A percentile compares a stretch with the other conserved stretches of the same genome.
Evolutionary conservation across 768 basidiomycete genomes (phyloP).

Genomic region (Rhizopogon rudus): DNA sequence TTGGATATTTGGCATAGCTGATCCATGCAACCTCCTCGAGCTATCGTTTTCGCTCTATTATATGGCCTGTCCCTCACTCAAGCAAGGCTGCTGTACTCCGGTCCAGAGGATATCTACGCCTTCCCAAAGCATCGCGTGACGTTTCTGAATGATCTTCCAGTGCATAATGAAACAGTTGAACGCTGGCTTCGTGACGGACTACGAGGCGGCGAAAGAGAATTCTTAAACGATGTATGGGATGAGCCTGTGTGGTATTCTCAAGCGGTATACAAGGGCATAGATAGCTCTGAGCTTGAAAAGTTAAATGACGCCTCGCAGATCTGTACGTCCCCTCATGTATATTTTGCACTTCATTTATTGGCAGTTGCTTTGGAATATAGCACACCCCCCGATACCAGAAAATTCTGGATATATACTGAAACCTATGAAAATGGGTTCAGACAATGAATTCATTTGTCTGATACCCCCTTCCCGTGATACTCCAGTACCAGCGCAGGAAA

Average conservation of each 20-base stretch:
- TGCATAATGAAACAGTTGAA: conserved; percentile 67
- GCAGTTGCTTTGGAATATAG: conserved; percentile 9
- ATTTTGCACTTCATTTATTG: conserved; percentile 11
- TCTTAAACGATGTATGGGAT: conserved; percentile 60
- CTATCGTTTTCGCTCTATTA: conserved; percentile 15
- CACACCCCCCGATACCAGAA: conserved; percentile 13
- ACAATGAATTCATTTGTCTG: conserved; percentile 70
- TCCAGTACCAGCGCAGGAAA: conserved; percentile 41
- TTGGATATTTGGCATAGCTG: conserved; percentile 6
- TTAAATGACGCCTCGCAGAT: conserved; percentile 18
- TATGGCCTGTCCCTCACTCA: conserved; percentile 8
- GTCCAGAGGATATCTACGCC: conserved; percentile 76
- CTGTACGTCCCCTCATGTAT: conserved; percentile 31
- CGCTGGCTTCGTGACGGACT: conserved; percentile 73
- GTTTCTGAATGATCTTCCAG: conserved; percentile 75
- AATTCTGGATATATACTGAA: conserved; percentile 52
- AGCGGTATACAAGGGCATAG: conserved; percentile 54
- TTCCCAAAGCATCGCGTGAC: conserved; percentile 79
- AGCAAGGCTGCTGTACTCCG: conserved; percentile 51
- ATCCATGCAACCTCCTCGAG: conserved; percentile 9
- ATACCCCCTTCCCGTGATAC: conserved; percentile 60
- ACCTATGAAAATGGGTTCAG: conserved; percentile 67
- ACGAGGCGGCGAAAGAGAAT: conserved; percentile 70
- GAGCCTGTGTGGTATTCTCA: conserved; percentile 35
- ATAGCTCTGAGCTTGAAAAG: conserved; percentile 39